Evolutionary conservation across 345 rosid genomes (phyloP), one percentile per base, ranked within the genome.

Genomic region (Citrus medica): DNA sequence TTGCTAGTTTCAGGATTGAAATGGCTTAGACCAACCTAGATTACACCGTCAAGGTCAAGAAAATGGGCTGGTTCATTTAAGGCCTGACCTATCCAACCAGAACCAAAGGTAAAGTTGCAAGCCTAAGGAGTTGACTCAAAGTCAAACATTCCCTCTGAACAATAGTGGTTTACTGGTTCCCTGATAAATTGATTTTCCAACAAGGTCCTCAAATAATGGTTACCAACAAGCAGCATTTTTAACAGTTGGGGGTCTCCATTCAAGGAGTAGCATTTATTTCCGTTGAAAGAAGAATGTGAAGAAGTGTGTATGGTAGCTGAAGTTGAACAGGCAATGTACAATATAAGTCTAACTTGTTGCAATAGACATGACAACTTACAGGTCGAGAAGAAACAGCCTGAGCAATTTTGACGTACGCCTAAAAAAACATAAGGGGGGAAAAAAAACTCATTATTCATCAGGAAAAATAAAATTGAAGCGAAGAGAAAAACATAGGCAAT

Each of bases 301-400:
- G 27, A 69, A 46, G 59, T 24, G 19, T n/a, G 25, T 24, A 3
- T 30, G 17, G 32, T 71, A 24, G n/a, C 53, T 48, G 21, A 48
- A 46, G 19, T 28, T 51, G 55, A 30, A 30, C 61, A 19, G 19
- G 27, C 27, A 51, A 51, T 53, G 1, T 13, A 13, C 51, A 30
- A 32, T 5, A 13, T 12, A 64, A 32, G 42, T 61, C 68, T 35
- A 53, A 63, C 68, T 53, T 37, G 6, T n/a, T n/a, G 33, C 25
- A 48, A 73, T 35, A 42, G 38, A 81, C 19, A 51, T 12, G 70
- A 35, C 14, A 79, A 84, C 97, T 90, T 89, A 95, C 97, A 17
- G 99, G 83, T 79, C 98, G 88, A 80, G 99, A 93, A 9, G 99
- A 93, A 80, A 93, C 88, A 75, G 98, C 99, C 86, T 95, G 99